Evolutionary conservation across 495 filamentous ascomycete species (phyloP).

Genomic region (Penicillium herquei): DNA sequence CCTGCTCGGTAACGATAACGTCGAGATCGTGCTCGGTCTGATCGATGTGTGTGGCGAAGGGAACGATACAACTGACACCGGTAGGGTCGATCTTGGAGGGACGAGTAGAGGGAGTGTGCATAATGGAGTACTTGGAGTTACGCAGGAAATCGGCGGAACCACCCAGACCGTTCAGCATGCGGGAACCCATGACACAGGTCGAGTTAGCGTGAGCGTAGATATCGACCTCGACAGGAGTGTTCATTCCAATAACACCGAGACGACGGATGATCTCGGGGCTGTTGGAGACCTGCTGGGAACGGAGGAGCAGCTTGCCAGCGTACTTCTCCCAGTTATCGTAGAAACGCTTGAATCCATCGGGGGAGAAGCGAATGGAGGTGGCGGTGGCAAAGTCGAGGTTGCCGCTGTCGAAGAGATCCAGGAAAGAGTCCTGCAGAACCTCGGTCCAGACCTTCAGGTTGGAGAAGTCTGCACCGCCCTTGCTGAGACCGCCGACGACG

Average conservation of each 20-base stretch:
- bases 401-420: conserved; percentile 90
- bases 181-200: conserved; percentile 85
- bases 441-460: conserved; percentile 94
- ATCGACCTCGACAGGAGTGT: conserved; percentile 91
- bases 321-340: conserved; percentile 84
- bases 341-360: conserved; percentile 89
- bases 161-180: conserved; percentile 90
- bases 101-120: conserved; percentile 83
- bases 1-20: conserved; percentile 83
- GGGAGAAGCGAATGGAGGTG: conserved; percentile 88
- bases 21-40: conserved; percentile 93
- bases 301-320: conserved; percentile 78
- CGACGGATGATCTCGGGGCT: conserved; percentile 92
- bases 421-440: conserved; percentile 90
- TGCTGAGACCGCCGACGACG: conserved; percentile 79
- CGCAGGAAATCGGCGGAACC: conserved; percentile 88
- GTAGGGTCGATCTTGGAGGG: conserved; percentile 81
- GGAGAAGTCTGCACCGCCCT: conserved; percentile 73
- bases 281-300: conserved; percentile 86
- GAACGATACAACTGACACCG: conserved; percentile 84
- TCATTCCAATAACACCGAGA: conserved; percentile 90
- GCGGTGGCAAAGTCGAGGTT: conserved; percentile 89
- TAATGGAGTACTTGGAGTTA: conserved; percentile 82
- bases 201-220: conserved; percentile 94
- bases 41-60: conserved; percentile 90